These are phyloP conservation scores for Boletus rubescentipes DNA, from an alignment of 768 basidiomycete species.

Conservation along the genomic window DNA sequence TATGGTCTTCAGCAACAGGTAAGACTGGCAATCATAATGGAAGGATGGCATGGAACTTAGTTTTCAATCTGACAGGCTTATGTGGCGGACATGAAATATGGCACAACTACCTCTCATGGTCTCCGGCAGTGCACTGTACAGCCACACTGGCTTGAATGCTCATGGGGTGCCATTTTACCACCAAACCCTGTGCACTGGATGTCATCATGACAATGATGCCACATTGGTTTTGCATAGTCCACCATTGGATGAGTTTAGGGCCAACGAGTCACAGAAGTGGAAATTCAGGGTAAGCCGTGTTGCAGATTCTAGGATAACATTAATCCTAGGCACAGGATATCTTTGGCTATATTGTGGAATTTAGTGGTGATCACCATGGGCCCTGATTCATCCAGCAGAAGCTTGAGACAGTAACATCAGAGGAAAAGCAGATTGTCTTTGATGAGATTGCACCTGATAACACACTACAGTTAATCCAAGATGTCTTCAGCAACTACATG, in stretches of 20 bases:
- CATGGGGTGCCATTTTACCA: constrained; percentile 37
- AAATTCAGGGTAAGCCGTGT: constrained; percentile 60
- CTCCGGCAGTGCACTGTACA: constrained; percentile 45
- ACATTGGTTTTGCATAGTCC: constrained; percentile 57
- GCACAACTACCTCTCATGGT: constrained; percentile 46
- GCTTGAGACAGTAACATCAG: constrained; percentile 70
- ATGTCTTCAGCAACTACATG: constrained; percentile 97
- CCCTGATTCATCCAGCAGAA: constrained; percentile 96
- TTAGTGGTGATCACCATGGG: constrained; percentile 91
- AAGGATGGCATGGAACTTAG: neutral
- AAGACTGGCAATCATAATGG: constrained; percentile 19
- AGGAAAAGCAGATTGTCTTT: constrained; percentile 78
- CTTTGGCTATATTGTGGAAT: constrained; percentile 82
- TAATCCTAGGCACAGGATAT: constrained; percentile 62
- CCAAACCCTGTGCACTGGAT: constrained; percentile 43
- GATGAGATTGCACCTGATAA: constrained; percentile 84
- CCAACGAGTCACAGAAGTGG: constrained; percentile 79
- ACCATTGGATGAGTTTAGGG: constrained; percentile 81
- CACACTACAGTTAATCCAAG: constrained; percentile 75
- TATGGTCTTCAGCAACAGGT: constrained; percentile 50
- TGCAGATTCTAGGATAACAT: neutral
- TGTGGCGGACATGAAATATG: constrained; percentile 46
- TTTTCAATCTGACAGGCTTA: constrained; percentile 37
- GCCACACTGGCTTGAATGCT: constrained; percentile 35
- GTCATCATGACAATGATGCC: constrained; percentile 45